Evolutionary conservation across 805 yeast genomes (phyloP).

Genomic region (Starmerella apicola): DNA sequence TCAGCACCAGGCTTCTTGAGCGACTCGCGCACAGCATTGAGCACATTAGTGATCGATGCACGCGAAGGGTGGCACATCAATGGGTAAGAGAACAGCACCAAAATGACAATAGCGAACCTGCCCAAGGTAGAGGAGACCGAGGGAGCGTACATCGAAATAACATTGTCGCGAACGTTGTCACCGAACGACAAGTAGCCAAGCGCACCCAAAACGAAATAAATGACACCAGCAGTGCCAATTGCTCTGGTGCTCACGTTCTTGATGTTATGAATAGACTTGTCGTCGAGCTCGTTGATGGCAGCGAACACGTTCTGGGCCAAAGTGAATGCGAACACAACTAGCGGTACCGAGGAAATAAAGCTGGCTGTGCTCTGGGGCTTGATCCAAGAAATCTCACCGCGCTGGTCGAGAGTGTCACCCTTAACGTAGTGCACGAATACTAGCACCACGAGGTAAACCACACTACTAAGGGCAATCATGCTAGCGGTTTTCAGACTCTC

Average conservation of each 20-base stretch:
- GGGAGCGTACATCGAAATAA: slow-evolving; percentile 63
- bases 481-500: slow-evolving; percentile 82
- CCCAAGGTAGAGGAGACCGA: slow-evolving; percentile 62
- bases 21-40: slow-evolving; percentile 32
- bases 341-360: slow-evolving; percentile 69
- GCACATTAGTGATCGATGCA: slow-evolving; percentile 62
- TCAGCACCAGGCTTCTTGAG: background rate
- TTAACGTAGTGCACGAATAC: slow-evolving; percentile 59
- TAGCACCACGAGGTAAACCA: slow-evolving; percentile 58
- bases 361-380: slow-evolving; percentile 33
- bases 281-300: slow-evolving; percentile 64
- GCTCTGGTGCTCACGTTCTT: slow-evolving; percentile 40
- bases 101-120: slow-evolving; percentile 61
- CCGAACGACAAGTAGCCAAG: slow-evolving; percentile 85
- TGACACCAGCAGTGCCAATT: slow-evolving; percentile 43
- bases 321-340: slow-evolving; percentile 85
- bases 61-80: slow-evolving; percentile 85
- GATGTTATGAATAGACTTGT: slow-evolving; percentile 38
- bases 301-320: slow-evolving; percentile 95
- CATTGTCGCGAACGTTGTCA: slow-evolving; percentile 61
- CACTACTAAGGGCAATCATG: slow-evolving; percentile 67
- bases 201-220: slow-evolving; percentile 64
- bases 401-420: slow-evolving; percentile 40
- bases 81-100: slow-evolving; percentile 79
- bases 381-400: slow-evolving; percentile 40